Percentiles rank a stretch among this genome's conserved stretches.
phyloP scores from a whole-genome alignment of 2,329 filamentous ascomycete genomes.

The Atkinsonella texensis region DNA sequence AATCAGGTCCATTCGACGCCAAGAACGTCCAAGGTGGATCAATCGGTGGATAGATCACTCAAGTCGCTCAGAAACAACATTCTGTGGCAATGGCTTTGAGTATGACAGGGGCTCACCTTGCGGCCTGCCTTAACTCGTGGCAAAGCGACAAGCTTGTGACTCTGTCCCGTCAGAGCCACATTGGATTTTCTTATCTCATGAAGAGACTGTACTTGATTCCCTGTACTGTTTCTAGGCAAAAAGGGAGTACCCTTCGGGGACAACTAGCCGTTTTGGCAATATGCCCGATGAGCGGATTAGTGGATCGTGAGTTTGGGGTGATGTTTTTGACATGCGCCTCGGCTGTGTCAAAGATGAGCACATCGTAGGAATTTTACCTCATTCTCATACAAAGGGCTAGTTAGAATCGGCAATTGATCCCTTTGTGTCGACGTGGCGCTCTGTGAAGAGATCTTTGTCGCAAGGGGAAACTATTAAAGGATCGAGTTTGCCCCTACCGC shows the following conservation, averaged over 20 bases:
- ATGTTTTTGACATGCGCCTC: conserved; percentile 1
- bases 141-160: not conserved
- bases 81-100: too few relatives aligned
- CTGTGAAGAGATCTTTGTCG: not conserved
- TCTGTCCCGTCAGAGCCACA: too few relatives aligned
- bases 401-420: not conserved
- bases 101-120: too few relatives aligned
- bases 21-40: too few relatives aligned
- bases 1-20: too few relatives aligned
- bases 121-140: too few relatives aligned
- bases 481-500: not conserved
- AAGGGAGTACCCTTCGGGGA: not conserved
- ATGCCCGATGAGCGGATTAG: not conserved
- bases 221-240: not conserved
- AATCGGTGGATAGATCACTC: too few relatives aligned
- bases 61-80: too few relatives aligned
- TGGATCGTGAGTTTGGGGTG: not conserved
- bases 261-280: not conserved
- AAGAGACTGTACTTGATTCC: not conserved
- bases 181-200: not conserved
- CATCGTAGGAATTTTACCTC: not conserved
- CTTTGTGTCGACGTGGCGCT: not conserved
- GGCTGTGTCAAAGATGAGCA: not conserved
- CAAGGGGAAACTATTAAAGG: not conserved
- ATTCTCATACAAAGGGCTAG: not conserved